Base-by-base conservation (phyloP, 2,329 filamentous ascomycete genomes). In the Hypoxylon sp. region DNA sequence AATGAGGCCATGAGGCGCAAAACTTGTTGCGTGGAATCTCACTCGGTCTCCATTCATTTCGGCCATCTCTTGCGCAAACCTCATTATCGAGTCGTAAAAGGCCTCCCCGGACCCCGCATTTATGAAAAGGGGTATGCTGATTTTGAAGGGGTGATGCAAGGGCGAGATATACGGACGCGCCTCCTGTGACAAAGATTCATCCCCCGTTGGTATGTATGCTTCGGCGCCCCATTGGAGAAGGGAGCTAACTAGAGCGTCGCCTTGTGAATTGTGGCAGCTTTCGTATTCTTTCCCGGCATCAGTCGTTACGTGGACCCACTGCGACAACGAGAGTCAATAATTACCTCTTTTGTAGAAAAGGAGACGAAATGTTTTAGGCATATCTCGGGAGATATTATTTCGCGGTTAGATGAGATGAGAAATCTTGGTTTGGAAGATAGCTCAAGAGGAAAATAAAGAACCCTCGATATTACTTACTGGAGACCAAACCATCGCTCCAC, bases 211-310 rank as follows among this genome's bases (percentile, higher is more conserved):
- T 74, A 61, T 42, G 26, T 73, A 76, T 2, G 68, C 66, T 5
- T 70, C 54, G 39, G 61, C 69, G 5, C 73, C 75, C 71, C 74
- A 76, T 22, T 74, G 57, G 5, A 77, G 59, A 17, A 77, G 60
- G 4, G 68, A 54, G 22, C 48, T 59, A 17, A 50, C 31, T 13
- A 75, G 50, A 9, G 67, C 24, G 42, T 77, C 75, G 6, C 33
- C n/a, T 6, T 48, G 35, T 14, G 60, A 33, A 17, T 60, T 46
- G n/a, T 19, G 14, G 5, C 33, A 66, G 11, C 42, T 37, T 35
- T 54, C 59, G 19, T 66, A 71, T 10, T 33, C 60, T 6, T 53
- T 14, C 17, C 53, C 67, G 0, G 62, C 64, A 6, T 67, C 63
- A n/a, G 35, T 37, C 9, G 69, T 74, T 31, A 69, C 70, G 14